These are phyloP conservation scores for Lophium mytilinum DNA, from an alignment of 495 filamentous ascomycete genomes.

Conservation along the genomic window DNA sequence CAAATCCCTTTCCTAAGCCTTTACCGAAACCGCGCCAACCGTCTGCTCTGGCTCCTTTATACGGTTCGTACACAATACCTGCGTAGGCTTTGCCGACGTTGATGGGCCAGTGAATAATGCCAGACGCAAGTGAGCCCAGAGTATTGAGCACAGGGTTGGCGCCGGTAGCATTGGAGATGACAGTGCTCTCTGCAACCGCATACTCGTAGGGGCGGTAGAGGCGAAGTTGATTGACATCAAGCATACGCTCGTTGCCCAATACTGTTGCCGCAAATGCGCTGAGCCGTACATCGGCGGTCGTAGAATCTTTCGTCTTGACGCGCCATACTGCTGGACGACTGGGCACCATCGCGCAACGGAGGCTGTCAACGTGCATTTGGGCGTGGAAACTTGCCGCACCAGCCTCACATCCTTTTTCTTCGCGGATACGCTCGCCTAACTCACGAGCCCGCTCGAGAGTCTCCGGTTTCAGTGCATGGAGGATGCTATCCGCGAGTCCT, in stretches of 20 bases:
- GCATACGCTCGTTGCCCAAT: constrained; percentile 50
- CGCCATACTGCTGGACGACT: constrained; percentile 62
- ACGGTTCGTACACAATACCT: constrained; percentile 12
- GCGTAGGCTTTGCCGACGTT: constrained; percentile 9
- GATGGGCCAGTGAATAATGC: not conserved
- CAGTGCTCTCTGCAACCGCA: not conserved
- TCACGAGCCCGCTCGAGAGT: constrained; percentile 48
- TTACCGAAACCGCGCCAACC: constrained; percentile 11
- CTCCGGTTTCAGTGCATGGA: constrained; percentile 48
- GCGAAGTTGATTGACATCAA: not conserved
- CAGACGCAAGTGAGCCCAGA: too few relatives aligned
- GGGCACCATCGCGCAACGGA: constrained; percentile 60
- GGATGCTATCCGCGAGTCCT: constrained; percentile 55
- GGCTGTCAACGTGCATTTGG: constrained; percentile 49
- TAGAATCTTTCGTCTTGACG: constrained; percentile 39
- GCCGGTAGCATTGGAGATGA: not conserved
- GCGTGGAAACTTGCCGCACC: constrained; percentile 64
- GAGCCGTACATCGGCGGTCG: constrained; percentile 46
- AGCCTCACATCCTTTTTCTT: constrained; percentile 55
- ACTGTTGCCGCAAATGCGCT: constrained; percentile 59
- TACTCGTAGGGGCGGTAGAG: not conserved
- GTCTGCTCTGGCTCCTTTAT: constrained; percentile 5
- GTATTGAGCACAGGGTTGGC: not conserved
- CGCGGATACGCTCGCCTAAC: constrained; percentile 52
- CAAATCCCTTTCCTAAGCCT: constrained; percentile 14